Percentiles rank a stretch among this genome's conserved stretches.
These are phyloP conservation scores for Bremia lactucae DNA, from an alignment of 352 stramenopile genomes.

Conservation along the genomic window DNA sequence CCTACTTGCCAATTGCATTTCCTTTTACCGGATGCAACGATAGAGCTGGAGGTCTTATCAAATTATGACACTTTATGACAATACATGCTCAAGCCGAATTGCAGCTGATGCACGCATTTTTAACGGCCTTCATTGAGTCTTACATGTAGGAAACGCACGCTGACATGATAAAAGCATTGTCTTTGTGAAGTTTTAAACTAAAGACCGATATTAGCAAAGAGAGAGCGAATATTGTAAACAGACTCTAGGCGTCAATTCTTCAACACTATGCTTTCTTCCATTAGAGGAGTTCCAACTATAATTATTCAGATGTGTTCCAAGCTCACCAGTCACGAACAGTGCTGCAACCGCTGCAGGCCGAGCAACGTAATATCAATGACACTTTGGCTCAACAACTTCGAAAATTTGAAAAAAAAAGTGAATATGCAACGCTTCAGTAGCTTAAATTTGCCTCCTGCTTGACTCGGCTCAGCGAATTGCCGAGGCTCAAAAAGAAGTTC, in stretches of 20 bases:
- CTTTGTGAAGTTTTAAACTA: too few species aligned
- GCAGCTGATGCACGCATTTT: conserved; percentile 47
- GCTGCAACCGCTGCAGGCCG: conserved; percentile 30
- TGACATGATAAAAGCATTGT: conserved; percentile 9
- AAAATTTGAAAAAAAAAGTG: conserved; percentile 41
- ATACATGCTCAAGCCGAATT: conserved; percentile 33
- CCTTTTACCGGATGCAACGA: too few species aligned
- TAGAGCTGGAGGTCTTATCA: conserved; percentile 39
- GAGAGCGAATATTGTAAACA: conserved; percentile 8
- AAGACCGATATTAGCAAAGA: too few species aligned
- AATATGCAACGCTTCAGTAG: neutral
- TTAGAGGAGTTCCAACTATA: conserved; percentile 53
- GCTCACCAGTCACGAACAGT: conserved; percentile 37
- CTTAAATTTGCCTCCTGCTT: too few species aligned
- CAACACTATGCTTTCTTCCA: conserved; percentile 40
- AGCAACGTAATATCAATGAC: conserved; percentile 30
- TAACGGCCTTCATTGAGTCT: conserved; percentile 44
- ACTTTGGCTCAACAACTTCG: conserved; percentile 34
- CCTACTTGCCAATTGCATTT: too few species aligned
- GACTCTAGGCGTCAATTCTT: conserved; percentile 17
- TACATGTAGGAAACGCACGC: conserved; percentile 35
- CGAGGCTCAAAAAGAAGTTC: conserved; percentile 43
- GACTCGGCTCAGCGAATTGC: conserved; percentile 56
- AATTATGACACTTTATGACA: conserved; percentile 40
- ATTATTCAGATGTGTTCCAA: conserved; percentile 31